Evolutionary conservation across 2,329 filamentous ascomycete species (phyloP), one percentile per base, ranked within the genome.

Genomic region (Penicillium nordicum): DNA sequence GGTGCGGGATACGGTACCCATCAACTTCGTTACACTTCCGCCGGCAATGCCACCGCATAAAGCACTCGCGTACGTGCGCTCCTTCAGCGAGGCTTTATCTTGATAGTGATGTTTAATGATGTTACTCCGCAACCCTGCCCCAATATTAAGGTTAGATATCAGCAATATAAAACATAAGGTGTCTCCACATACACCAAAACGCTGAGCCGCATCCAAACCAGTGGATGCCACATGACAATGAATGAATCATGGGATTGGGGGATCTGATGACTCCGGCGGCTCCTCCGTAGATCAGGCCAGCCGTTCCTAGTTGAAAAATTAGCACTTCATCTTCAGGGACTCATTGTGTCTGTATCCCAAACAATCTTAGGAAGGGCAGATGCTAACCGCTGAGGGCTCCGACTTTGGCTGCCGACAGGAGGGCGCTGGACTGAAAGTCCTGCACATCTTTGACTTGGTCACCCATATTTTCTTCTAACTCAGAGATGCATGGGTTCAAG

Each of bases 131-230:
- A 76, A 45, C 69, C 70, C 74, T 62, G 80, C 21, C 27, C 32
- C 25, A 42, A 25, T 42, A 34, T 40, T 23, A 36, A 30, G 23
- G 37, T 66, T 42, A 63, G 53, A 52, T 4, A 9, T 36, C 38
- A 37, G 21, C 12, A 21, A 41, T 34, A 29, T 30, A 44, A 42
- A 42, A 43, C n/a, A 41, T 53, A 46, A 29, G 41, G n/a, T 44
- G n/a, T 29, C 29, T 23, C 16, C 41, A 74, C 84, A 68, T 78
- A 86, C 88, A 87, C 81, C 87, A 93, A 70, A 87, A 97, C 16
- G 84, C 88, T 45, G 83, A 84, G 36, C 90, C 90, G 38, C 95
- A 81, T 41, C 84, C 81, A 73, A 90, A 90, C 84, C 90, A 96
- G 75, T 96, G 91, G 40, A 90, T 78, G 18, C 90, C 88, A 23